These are phyloP conservation scores for Apiotrichum akiyoshidainum DNA, from an alignment of 1,284 basidiomycete species.

Conservation along the genomic window DNA sequence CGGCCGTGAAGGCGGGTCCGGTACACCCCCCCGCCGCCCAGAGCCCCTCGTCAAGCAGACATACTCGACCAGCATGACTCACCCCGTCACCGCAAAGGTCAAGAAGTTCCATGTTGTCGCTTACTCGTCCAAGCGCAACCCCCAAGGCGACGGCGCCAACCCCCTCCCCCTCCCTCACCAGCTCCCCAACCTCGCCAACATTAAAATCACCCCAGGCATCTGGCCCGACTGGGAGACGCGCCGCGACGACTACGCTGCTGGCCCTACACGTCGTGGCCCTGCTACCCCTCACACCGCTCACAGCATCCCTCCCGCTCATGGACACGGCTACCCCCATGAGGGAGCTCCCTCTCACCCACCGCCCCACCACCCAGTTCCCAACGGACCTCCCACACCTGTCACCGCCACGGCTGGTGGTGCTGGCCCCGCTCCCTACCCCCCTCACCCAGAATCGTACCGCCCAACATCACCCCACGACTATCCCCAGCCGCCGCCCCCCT, in stretches of 20 bases:
- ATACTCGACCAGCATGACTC: conserved; percentile 47
- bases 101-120: conserved; percentile 50
- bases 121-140: conserved; percentile 47
- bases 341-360: conserved; percentile 16
- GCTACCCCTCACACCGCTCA: conserved; percentile 11
- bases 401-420: conserved; percentile 15
- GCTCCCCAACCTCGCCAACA: conserved; percentile 37
- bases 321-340: conserved; percentile 1
- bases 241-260: conserved; percentile 30
- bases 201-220: conserved; percentile 41
- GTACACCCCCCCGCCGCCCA: conserved; percentile 23
- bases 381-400: conserved; percentile 17
- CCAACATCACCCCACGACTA: conserved; percentile 15
- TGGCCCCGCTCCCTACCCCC: conserved; percentile 6
- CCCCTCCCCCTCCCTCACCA: conserved; percentile 44
- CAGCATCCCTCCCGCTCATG: conserved; percentile 10
- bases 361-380: conserved; percentile 14
- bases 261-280: conserved; percentile 8
- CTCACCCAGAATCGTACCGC: conserved; percentile 17
- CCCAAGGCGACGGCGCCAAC: conserved; percentile 42
- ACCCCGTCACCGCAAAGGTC: conserved; percentile 39
- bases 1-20: conserved; percentile 11
- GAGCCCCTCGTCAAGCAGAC: conserved; percentile 49
- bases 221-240: conserved; percentile 49
- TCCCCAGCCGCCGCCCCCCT: conserved; percentile 2